Evolutionary conservation across 345 rosid genomes (phyloP), one percentile per base, ranked within the genome.

Genomic region (Leavenworthia alabamica): DNA sequence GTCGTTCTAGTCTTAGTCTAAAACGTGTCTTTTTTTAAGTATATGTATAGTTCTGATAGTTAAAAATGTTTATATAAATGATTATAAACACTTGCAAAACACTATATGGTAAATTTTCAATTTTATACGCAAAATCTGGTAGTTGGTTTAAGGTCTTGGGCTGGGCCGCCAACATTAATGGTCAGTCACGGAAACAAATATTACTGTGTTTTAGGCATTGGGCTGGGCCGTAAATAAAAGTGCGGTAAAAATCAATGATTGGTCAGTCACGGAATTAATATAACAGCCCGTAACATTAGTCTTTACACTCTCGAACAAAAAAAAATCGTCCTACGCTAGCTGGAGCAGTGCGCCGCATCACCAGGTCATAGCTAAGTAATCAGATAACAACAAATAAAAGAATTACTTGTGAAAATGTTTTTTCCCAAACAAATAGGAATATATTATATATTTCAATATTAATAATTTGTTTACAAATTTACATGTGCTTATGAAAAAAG

Each of bases 271-370:
- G 35, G 5, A 13, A 26, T 7, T 1, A 37, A 17, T 10, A 15
- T 1, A 2, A 54, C 63, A 36, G 43, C 16, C 0, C 8, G 74
- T 70, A 28, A 62, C 2, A 44, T 10, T 62, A 62, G 56, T 2
- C n/a, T 7, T 1, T 0, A 41, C 66, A 0, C 11, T 16, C 19
- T 12, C 4, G 19, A 27, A 62, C 56, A 69, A 61, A 60, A 27
- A 62, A 56, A 69, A 61, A 60, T 35, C 62, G 62, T 61, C 56
- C 16, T 24, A 32, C 12, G n/a, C n/a, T n/a, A n/a, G n/a, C n/a
- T n/a, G n/a, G n/a, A n/a, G n/a, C n/a, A n/a, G n/a, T n/a, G n/a
- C n/a, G n/a, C n/a, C n/a, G n/a, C n/a, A n/a, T n/a, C n/a, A n/a
- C n/a, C n/a, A n/a, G n/a, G n/a, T n/a, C n/a, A n/a, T n/a, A 37